phyloP scores from a whole-genome alignment of 2,329 filamentous ascomycete species.

The Sordariomycetes sp. region DNA sequence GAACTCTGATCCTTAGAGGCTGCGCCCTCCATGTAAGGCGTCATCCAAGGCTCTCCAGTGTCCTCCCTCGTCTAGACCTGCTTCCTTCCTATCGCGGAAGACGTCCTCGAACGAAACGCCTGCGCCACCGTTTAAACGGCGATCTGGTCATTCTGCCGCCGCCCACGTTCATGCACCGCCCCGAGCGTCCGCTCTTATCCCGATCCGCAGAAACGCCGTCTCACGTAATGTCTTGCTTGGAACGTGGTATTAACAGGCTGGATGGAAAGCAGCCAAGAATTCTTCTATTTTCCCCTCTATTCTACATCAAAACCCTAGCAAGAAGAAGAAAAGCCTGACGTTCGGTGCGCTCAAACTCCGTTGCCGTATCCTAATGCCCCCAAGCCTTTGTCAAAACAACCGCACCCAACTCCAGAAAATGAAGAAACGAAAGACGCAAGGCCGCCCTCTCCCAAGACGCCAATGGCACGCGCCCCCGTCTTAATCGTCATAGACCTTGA shows the following conservation, averaged over 20 bases:
- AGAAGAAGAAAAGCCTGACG: neutral
- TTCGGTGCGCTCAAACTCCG: neutral
- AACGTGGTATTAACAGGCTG: neutral
- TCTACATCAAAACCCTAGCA: neutral
- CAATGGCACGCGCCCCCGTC: too few relatives aligned
- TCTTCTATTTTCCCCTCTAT: neutral
- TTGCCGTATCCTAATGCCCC: neutral
- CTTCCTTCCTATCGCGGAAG: neutral
- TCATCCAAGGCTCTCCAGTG: too few relatives aligned
- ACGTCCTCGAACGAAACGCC: neutral
- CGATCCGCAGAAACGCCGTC: neutral
- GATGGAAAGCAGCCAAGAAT: neutral
- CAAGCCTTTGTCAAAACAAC: neutral
- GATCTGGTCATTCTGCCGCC: neutral
- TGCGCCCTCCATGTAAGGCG: too few relatives aligned
- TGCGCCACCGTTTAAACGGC: neutral
- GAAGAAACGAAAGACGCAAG: neutral
- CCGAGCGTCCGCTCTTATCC: neutral
- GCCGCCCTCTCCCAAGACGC: too few relatives aligned
- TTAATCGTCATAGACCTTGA: constrained; percentile 66
- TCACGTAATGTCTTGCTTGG: neutral
- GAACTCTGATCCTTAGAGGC: too few relatives aligned
- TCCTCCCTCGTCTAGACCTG: too few relatives aligned
- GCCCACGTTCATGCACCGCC: neutral
- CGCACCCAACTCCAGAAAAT: neutral